A percentile compares a stretch with the other conserved stretches of the same genome.
phyloP scores from a whole-genome alignment of 805 yeast genomes.

The Debaryomyces tyrocola region DNA sequence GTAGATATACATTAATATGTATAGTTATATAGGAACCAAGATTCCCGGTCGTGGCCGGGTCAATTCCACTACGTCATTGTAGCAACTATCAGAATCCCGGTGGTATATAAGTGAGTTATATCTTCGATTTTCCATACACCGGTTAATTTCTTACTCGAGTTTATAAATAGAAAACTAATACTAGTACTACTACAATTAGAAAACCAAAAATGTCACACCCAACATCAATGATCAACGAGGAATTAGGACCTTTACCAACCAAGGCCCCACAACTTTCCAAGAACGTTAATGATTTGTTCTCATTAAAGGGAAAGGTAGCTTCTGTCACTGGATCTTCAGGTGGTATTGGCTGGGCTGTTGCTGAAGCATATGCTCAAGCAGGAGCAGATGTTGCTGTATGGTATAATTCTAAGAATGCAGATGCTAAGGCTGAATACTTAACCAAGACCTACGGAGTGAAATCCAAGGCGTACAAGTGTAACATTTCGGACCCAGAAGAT shows the following conservation, averaged over 20 bases:
- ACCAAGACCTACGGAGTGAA: constrained; percentile 59
- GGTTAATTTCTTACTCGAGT: too few species aligned
- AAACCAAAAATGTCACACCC: constrained; percentile 3
- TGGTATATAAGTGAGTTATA: too few species aligned
- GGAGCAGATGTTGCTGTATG: constrained; percentile 72
- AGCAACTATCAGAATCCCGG: too few species aligned
- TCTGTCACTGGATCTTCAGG: constrained; percentile 83
- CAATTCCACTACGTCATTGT: too few species aligned
- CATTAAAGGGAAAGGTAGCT: constrained; percentile 79
- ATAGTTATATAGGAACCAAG: too few species aligned
- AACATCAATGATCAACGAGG: constrained; percentile 22
- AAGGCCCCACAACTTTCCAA: constrained; percentile 52
- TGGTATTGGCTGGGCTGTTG: constrained; percentile 82
- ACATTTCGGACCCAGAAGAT: constrained; percentile 47
- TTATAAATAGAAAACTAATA: too few species aligned
- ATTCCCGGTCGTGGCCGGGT: too few species aligned
- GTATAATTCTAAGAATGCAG: constrained; percentile 54
- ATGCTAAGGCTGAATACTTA: constrained; percentile 57
- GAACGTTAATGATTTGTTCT: constrained; percentile 65
- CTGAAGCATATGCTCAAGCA: constrained; percentile 81
- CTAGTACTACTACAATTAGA: too few species aligned
- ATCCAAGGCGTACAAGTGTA: constrained; percentile 64
- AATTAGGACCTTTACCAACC: constrained; percentile 48
- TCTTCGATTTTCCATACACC: too few species aligned
- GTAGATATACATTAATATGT: too few species aligned